Conservation (phyloP, 1,284 basidiomycete species). For the Puccinia coronata region DNA sequence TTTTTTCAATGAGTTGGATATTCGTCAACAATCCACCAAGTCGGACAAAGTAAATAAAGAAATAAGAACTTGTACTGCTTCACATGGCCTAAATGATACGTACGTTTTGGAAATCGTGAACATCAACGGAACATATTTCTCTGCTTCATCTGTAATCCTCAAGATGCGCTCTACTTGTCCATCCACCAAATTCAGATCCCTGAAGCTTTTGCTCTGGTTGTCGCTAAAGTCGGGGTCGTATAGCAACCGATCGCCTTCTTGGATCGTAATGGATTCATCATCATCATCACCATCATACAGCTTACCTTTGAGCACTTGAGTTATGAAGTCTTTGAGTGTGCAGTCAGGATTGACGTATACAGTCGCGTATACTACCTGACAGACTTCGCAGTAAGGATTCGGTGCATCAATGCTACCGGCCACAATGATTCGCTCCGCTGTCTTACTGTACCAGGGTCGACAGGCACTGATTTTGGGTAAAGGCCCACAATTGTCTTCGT, state of each 20-base stretch:
- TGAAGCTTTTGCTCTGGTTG: slow-evolving; percentile 72
- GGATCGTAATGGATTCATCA: slow-evolving; percentile 68
- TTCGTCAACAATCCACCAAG: background rate
- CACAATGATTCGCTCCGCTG: slow-evolving; percentile 71
- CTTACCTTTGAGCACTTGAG: slow-evolving; percentile 9
- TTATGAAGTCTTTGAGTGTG: slow-evolving; percentile 69
- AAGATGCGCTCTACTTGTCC: slow-evolving; percentile 71
- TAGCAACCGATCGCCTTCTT: slow-evolving; percentile 77
- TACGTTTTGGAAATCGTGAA: slow-evolving; percentile 65
- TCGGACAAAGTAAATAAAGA: background rate
- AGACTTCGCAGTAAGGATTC: slow-evolving; percentile 76
- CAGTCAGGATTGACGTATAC: slow-evolving; percentile 71
- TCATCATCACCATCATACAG: slow-evolving; percentile 55
- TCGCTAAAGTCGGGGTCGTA: slow-evolving; percentile 88
- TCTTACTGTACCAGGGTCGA: slow-evolving; percentile 68
- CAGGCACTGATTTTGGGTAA: slow-evolving; percentile 67
- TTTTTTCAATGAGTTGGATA: too few species aligned
- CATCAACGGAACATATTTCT: slow-evolving; percentile 71
- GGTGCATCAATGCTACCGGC: slow-evolving; percentile 67
- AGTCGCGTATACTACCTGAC: slow-evolving; percentile 77
- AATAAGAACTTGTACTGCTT: background rate
- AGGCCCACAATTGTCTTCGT: slow-evolving; percentile 54
- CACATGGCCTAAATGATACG: background rate
- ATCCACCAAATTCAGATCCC: slow-evolving; percentile 68
- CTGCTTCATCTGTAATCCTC: slow-evolving; percentile 83